Evolutionary conservation across 768 basidiomycete species (phyloP), one percentile per base, ranked within the genome.

Genomic region (Collybiopsis luxurians): DNA sequence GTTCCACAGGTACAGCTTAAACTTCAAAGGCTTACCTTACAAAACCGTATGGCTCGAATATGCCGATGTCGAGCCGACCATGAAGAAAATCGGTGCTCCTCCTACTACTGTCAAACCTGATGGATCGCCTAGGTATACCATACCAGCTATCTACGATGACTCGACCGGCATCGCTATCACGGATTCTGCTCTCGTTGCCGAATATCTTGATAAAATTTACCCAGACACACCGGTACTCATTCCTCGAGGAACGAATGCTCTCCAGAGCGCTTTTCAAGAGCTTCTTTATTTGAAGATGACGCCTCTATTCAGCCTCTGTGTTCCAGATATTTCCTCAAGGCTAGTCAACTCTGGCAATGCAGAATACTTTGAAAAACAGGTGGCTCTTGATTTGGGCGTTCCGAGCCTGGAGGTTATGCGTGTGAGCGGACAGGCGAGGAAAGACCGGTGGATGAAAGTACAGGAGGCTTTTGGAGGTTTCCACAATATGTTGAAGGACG

Each of bases 131-230:
- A 15, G 34, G 11, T 74, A 71, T 58, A 75, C 71, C 21, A 54
- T 74, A 39, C 74, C 73, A 53, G 67, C 69, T 39, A 71, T 75
- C 55, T 47, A 59, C n/a, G 75, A 73, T 40, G 63, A 66, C 40
- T 64, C 63, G 39, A 72, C 67, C 9, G 61, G 61, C 11, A 56
- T 53, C 10, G 61, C 67, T 53, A 26, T 72, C 40, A 24, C 72
- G 0, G 73, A 75, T 53, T 70, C 69, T 6, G 63, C 65, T 47
- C 59, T 62, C 34, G 74, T 74, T 45, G 69, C 71, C 7, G 63
- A 63, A 45, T 76, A 75, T 50, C 75, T 74, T 34, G 75, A 76
- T 19, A 61, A 52, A 15, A 65, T 61, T 0, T 75, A 70, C 57
- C 68, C 73, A 10, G 63, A 66, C 44, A 62, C 67, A 1, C 64